Conservation (phyloP, 257 asterid species). For the Datura wrightii region DNA sequence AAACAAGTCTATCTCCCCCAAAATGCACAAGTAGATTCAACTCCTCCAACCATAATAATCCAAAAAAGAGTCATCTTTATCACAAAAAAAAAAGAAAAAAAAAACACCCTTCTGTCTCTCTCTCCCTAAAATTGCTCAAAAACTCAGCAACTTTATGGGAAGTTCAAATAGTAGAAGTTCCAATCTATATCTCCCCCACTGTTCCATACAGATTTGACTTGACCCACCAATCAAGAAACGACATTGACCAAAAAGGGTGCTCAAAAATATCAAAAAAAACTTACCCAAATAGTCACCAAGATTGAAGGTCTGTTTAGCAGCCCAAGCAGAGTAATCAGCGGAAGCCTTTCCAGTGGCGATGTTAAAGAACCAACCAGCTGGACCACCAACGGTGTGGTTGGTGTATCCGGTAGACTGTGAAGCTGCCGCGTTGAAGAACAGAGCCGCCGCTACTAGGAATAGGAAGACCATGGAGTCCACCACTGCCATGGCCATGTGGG, state of each 20-base stretch:
- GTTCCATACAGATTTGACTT: background rate
- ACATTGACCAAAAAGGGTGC: background rate
- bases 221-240: background rate
- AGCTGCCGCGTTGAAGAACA: constrained; percentile 48
- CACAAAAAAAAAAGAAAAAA: background rate
- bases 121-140: background rate
- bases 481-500: constrained; percentile 40
- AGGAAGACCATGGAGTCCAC: constrained; percentile 36
- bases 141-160: background rate
- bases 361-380: constrained; percentile 83
- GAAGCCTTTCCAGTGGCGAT: constrained; percentile 53
- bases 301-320: constrained; percentile 64
- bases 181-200: background rate
- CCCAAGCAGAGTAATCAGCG: constrained; percentile 76
- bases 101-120: background rate
- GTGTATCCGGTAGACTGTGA: constrained; percentile 51
- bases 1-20: background rate
- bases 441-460: constrained; percentile 40
- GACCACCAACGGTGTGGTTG: constrained; percentile 82
- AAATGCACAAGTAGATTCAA: constrained; percentile 24
- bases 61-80: background rate
- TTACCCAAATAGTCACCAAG: constrained; percentile 85
- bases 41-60: background rate
- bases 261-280: constrained; percentile 29
- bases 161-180: background rate